Percentiles rank a stretch among this genome's conserved stretches.
phyloP scores from a whole-genome alignment of 148 eudicot genomes.

The Amaranthus palmeri region DNA sequence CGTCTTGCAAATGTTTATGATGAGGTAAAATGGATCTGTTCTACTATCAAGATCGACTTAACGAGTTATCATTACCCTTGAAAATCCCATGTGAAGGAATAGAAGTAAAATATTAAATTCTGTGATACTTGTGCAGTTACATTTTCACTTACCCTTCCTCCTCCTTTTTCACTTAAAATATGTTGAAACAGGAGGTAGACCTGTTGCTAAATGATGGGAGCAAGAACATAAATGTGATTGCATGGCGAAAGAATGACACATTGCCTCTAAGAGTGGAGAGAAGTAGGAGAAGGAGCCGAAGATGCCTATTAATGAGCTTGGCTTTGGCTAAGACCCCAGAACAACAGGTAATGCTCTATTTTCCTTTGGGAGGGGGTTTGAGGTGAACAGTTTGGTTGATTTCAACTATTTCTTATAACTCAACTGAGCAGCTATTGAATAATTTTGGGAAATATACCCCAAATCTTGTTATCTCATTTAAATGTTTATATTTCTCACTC shows the following conservation, averaged over 20 bases:
- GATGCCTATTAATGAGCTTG: constrained; percentile 91
- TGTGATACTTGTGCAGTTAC: background rate
- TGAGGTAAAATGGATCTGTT: constrained; percentile 49
- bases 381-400: background rate
- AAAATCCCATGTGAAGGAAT: background rate
- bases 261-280: constrained; percentile 79
- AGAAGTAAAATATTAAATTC: background rate
- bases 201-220: constrained; percentile 96
- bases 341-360: constrained; percentile 61
- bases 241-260: constrained; percentile 77
- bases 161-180: background rate
- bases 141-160: background rate
- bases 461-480: background rate
- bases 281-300: constrained; percentile 93
- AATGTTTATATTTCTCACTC: background rate
- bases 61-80: background rate
- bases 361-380: background rate
- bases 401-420: background rate
- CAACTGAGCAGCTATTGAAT: background rate
- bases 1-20: constrained; percentile 90
- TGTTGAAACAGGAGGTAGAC: constrained; percentile 80
- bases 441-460: background rate
- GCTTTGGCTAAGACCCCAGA: constrained; percentile 82
- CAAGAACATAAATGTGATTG: constrained; percentile 80
- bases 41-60: background rate